Conservation (phyloP, 257 asterid genomes). For the Nicotiana tomentosiformis region DNA sequence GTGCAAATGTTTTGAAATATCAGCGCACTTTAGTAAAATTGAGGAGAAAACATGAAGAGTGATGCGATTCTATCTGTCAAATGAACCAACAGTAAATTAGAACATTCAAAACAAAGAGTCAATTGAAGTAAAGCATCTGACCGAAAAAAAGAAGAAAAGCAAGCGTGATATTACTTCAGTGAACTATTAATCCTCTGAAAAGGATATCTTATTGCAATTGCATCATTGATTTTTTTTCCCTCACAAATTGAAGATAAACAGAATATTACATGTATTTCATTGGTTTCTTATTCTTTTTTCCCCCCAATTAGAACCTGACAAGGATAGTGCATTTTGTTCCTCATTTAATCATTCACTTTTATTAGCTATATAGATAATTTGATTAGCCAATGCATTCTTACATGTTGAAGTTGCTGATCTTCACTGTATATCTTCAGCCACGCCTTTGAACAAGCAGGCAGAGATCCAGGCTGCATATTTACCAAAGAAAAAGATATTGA, state of each 20-base stretch:
- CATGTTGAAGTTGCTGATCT: conserved; percentile 13
- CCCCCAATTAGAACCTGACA: not conserved
- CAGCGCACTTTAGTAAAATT: not conserved
- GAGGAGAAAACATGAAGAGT: not conserved
- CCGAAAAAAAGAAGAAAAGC: not conserved
- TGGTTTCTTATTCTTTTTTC: not conserved
- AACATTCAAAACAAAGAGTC: not conserved
- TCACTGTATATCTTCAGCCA: conserved; percentile 40
- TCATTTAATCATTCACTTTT: not conserved
- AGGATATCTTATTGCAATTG: not conserved
- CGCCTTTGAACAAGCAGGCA: conserved; percentile 92
- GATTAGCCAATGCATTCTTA: not conserved
- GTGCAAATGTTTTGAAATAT: not conserved
- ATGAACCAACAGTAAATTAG: not conserved
- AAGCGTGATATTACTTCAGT: not conserved
- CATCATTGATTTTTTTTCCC: not conserved
- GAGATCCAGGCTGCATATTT: conserved; percentile 54
- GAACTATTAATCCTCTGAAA: not conserved
- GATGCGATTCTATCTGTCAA: not conserved
- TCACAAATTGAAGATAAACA: not conserved
- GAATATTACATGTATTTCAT: not conserved
- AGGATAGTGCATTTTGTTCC: not conserved
- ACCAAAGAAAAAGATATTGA: conserved; percentile 50
- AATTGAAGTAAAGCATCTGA: not conserved
- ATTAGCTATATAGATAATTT: not conserved